phyloP scores from a whole-genome alignment of 768 basidiomycete species.

The Amyloporia xantha region DNA sequence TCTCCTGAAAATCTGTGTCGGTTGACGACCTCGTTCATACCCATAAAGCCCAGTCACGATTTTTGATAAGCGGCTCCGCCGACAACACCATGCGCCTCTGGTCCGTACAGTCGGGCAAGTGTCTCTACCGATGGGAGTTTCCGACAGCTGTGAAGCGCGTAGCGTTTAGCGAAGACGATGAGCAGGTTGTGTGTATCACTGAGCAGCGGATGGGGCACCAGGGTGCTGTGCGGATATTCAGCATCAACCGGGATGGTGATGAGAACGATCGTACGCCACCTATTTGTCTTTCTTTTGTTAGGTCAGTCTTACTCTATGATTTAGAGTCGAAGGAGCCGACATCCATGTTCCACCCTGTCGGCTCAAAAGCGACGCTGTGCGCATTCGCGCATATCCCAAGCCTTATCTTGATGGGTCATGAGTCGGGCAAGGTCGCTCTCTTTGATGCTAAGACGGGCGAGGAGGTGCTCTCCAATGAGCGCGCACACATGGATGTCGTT shows the following conservation, averaged over 20 bases:
- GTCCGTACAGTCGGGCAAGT: constrained; percentile 86
- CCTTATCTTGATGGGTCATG: constrained; percentile 88
- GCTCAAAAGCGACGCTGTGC: constrained; percentile 96
- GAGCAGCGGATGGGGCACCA: constrained; percentile 95
- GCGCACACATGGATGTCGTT: constrained; percentile 79
- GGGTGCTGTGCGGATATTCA: constrained; percentile 86
- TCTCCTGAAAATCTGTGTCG: too few species aligned
- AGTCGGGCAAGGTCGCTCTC: constrained; percentile 89
- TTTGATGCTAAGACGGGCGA: constrained; percentile 88
- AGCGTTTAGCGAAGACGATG: constrained; percentile 81
- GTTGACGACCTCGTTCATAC: background rate
- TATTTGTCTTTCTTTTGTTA: background rate
- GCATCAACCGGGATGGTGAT: constrained; percentile 78
- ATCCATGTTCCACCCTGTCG: constrained; percentile 79
- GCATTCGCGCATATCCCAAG: constrained; percentile 77
- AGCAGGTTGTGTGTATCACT: constrained; percentile 84
- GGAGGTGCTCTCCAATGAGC: constrained; percentile 76
- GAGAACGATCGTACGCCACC: constrained; percentile 68
- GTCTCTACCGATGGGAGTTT: constrained; percentile 95
- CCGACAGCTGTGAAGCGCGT: constrained; percentile 97
- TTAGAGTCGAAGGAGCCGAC: constrained; percentile 71
- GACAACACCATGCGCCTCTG: constrained; percentile 92
- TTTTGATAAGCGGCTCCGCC: constrained; percentile 86
- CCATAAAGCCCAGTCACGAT: constrained; percentile 69
- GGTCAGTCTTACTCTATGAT: background rate